Conservation (phyloP, 2,329 filamentous ascomycete species). For the Botrytis fabae region DNA sequence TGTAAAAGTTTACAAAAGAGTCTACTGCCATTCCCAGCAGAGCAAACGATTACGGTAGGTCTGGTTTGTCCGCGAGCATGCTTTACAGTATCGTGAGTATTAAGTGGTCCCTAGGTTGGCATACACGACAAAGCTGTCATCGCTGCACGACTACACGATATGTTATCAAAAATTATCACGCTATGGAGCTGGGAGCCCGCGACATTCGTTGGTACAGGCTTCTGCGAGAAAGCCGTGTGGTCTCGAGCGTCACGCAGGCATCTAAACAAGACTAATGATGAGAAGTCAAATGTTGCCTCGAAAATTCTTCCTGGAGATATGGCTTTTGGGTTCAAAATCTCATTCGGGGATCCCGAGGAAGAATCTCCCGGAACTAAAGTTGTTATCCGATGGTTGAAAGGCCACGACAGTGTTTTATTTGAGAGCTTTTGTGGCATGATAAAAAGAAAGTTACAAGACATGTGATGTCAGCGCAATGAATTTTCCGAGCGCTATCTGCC, state of each 20-base stretch:
- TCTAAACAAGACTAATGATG: constrained; percentile 38
- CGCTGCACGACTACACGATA: constrained; percentile 37
- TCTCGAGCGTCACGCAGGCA: constrained; percentile 41
- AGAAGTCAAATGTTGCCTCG: constrained; percentile 38
- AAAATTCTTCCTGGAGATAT: constrained; percentile 38
- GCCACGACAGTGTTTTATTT: constrained; percentile 70
- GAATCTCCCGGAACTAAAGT: constrained; percentile 49
- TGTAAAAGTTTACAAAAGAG: constrained; percentile 47
- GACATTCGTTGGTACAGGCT: constrained; percentile 34
- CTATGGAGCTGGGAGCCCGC: constrained; percentile 39
- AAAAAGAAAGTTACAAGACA: constrained; percentile 47
- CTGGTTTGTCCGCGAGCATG: not conserved
- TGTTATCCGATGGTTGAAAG: constrained; percentile 70
- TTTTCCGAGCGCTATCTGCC: too few species aligned
- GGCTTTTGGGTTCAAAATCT: constrained; percentile 61
- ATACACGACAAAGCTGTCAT: not conserved
- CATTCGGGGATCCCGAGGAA: constrained; percentile 39
- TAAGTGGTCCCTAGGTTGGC: constrained; percentile 13
- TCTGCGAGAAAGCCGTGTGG: constrained; percentile 41
- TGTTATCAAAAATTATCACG: constrained; percentile 33
- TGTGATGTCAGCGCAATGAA: not conserved
- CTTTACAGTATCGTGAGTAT: not conserved
- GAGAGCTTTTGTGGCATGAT: constrained; percentile 87
- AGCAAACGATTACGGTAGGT: constrained; percentile 44
- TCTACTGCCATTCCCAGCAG: constrained; percentile 54